phyloP scores from a whole-genome alignment of 2,329 filamentous ascomycete genomes.

The Dendrostoma leiphaemia region DNA sequence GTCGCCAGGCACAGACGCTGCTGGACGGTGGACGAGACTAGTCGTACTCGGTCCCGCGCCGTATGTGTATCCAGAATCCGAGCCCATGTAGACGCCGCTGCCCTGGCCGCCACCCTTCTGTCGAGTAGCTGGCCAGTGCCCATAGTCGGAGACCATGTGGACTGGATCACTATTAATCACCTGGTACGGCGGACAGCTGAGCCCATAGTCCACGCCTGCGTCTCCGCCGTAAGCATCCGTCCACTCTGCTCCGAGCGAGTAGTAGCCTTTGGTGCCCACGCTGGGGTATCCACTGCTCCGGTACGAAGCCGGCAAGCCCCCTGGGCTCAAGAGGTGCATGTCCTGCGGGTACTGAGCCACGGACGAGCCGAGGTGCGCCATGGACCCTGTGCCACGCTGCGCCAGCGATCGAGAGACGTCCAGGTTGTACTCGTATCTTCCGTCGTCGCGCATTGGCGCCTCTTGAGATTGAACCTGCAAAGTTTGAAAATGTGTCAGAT shows the following conservation, averaged over 20 bases:
- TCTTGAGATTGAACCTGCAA: slow-evolving; percentile 38
- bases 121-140: slow-evolving; percentile 14
- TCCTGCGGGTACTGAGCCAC: slow-evolving; percentile 33
- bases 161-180: slow-evolving; percentile 34
- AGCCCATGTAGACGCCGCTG: slow-evolving; percentile 33
- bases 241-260: slow-evolving; percentile 34
- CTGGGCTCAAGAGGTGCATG: slow-evolving; percentile 27
- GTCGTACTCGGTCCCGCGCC: slow-evolving; percentile 18
- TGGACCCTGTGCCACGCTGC: slow-evolving; percentile 23
- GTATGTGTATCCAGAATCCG: slow-evolving; percentile 34
- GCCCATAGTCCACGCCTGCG: slow-evolving; percentile 34
- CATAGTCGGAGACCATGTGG: slow-evolving; percentile 31
- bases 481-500: slow-evolving; percentile 4
- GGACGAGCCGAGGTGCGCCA: slow-evolving; percentile 28
- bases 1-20: slow-evolving; percentile 26
- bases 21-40: slow-evolving; percentile 35
- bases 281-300: slow-evolving; percentile 24
- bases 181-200: slow-evolving; percentile 33
- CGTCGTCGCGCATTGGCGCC: slow-evolving; percentile 32
- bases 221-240: slow-evolving; percentile 34
- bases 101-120: slow-evolving; percentile 12
- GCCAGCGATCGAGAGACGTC: slow-evolving; percentile 35
- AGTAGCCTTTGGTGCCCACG: slow-evolving; percentile 26
- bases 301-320: slow-evolving; percentile 33
- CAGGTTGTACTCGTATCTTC: slow-evolving; percentile 35